Evolutionary conservation across 768 basidiomycete genomes (phyloP), one percentile per base, ranked within the genome.

Genomic region (Sarcodon sp.): DNA sequence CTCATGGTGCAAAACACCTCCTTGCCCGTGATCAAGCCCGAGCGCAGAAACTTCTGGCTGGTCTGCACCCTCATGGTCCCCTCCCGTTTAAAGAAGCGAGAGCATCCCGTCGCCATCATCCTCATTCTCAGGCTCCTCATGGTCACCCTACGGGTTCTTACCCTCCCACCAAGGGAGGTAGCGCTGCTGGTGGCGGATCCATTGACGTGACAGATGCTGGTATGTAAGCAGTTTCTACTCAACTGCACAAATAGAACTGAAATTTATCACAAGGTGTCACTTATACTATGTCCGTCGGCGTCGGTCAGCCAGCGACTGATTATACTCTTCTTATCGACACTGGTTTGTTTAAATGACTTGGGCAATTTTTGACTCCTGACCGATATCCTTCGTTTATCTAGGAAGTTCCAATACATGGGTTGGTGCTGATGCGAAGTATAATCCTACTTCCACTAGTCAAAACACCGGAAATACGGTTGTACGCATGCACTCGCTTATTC

Each of bases 241-340:
- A 27, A 41, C 18, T 11, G 31, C 15, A 18, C 10, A 1, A 7
- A 31, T 8, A 7, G 16, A 18, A 18, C 48, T 31, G 44, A 59
- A 55, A 50, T 41, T 13, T 15, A 12, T 45, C 27, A n/a, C 49
- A 27, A 57, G 69, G 65, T 47, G 75, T 80, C 8, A 75, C 72
- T 12, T 81, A 81, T 58, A 73, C 71, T 7, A 63, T 68, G 50
- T 55, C 67, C 12, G 71, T 80, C 37, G 70, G 70, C 44, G 67
- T 83, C 16, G 77, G 77, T 7, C 64, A 55, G 43, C 77, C 77
- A 6, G 55, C 73, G 2, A 72, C 71, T 4, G 51, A 66, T 44
- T 78, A 69, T 56, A 71, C 59, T 1, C 70, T 82, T 36, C 66
- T 80, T 44, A 76, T 79, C 33, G 77, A 80, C 48, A 80, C 76